phyloP scores from a whole-genome alignment of 2,329 filamentous ascomycete species.

The Pyrenophora teres region DNA sequence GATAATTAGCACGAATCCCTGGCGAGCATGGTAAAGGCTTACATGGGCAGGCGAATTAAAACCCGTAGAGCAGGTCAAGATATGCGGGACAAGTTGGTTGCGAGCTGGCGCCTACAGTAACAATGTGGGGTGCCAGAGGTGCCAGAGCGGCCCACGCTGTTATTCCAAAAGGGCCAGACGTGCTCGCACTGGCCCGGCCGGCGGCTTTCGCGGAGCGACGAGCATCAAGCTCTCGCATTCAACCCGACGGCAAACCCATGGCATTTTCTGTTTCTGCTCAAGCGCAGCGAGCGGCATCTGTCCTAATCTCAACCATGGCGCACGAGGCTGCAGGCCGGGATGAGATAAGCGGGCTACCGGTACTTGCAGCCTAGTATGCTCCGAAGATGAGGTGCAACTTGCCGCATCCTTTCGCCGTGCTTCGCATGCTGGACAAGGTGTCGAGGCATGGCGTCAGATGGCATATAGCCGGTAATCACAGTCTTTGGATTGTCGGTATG shows the following conservation, averaged over 20 bases:
- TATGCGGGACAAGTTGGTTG: conserved; percentile 7
- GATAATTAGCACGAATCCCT: conserved; percentile 9
- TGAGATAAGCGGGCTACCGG: conserved; percentile 2
- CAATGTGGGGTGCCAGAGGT: not conserved
- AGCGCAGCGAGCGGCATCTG: conserved; percentile 13
- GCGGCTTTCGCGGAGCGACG: conserved; percentile 16
- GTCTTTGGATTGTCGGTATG: conserved; percentile 4
- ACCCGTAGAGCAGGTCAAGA: conserved; percentile 7
- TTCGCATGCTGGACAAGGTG: conserved; percentile 4
- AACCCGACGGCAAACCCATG: conserved; percentile 4
- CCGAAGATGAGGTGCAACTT: conserved; percentile 1
- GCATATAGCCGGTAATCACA: conserved; percentile 24
- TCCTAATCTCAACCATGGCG: not conserved
- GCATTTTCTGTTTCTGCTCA: conserved; percentile 32
- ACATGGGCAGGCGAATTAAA: conserved; percentile 12
- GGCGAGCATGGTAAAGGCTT: conserved; percentile 5
- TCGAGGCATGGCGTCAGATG: conserved; percentile 17
- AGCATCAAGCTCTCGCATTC: conserved; percentile 8
- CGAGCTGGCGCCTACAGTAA: conserved; percentile 11
- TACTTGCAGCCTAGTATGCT: conserved; percentile 3
- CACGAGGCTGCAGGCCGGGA: conserved; percentile 15
- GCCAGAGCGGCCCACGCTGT: conserved; percentile 2
- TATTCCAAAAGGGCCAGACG: not conserved
- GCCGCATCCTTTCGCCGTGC: not conserved
- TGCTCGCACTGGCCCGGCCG: not conserved